phyloP scores from a whole-genome alignment of 352 stramenopile species.

The Thalassiosira oceanica region DNA sequence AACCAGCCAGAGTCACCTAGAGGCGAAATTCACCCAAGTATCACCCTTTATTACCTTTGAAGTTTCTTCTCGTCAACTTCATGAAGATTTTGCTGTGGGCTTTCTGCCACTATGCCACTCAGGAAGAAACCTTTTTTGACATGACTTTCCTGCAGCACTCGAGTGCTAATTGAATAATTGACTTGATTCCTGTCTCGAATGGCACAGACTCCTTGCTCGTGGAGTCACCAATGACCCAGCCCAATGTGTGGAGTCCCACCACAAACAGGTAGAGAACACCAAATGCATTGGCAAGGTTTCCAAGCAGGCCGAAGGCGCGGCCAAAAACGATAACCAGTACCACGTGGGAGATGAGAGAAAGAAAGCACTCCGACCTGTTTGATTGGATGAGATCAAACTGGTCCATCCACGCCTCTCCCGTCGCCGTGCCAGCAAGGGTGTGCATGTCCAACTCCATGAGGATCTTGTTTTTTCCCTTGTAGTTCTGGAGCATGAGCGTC shows the following conservation, averaged over 20 bases:
- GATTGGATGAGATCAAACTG: constrained; percentile 32
- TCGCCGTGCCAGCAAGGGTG: constrained; percentile 8
- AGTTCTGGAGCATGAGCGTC: constrained; percentile 50
- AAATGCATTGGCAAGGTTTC: constrained; percentile 8
- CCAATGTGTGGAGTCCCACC: constrained; percentile 33
- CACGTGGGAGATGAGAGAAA: constrained; percentile 34
- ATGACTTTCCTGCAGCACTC: too few relatives aligned
- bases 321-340: constrained; percentile 28
- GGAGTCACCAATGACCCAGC: constrained; percentile 33
- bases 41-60: too few relatives aligned
- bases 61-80: too few relatives aligned
- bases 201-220: constrained; percentile 53
- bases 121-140: too few relatives aligned
- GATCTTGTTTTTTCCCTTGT: constrained; percentile 50
- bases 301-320: constrained; percentile 5
- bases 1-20: too few relatives aligned
- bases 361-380: constrained; percentile 16
- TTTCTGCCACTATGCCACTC: too few relatives aligned
- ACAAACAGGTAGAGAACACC: constrained; percentile 31
- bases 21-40: too few relatives aligned
- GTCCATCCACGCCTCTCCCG: constrained; percentile 19
- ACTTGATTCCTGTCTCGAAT: constrained; percentile 61
- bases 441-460: constrained; percentile 42
- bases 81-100: too few relatives aligned
- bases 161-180: too few relatives aligned